These are phyloP conservation scores for Rickenella mellea DNA, from an alignment of 768 basidiomycete genomes.

Conservation along the genomic window DNA sequence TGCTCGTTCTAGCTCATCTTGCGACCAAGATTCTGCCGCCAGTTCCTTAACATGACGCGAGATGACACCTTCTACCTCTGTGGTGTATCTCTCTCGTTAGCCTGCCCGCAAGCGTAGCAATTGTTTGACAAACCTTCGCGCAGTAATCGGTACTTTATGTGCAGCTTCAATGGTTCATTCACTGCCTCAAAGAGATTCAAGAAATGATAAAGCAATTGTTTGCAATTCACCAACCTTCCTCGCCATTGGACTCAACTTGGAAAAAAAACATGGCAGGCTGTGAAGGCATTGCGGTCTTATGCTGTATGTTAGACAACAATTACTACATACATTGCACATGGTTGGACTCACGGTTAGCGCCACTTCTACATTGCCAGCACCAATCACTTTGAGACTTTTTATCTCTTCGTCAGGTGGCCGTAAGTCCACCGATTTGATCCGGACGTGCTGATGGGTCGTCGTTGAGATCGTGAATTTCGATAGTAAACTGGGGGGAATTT, in stretches of 20 bases:
- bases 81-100: background rate
- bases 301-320: constrained; percentile 3
- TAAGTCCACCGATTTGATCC: constrained; percentile 54
- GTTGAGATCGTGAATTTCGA: constrained; percentile 88
- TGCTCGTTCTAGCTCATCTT: background rate
- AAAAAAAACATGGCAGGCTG: constrained; percentile 78
- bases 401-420: constrained; percentile 32
- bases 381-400: constrained; percentile 31
- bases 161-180: constrained; percentile 49
- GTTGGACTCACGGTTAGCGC: background rate
- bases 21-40: constrained; percentile 3
- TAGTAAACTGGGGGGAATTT: constrained; percentile 50
- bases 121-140: constrained; percentile 56
- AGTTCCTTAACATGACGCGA: constrained; percentile 6
- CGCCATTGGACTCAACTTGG: constrained; percentile 57
- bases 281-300: constrained; percentile 64
- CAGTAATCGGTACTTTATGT: constrained; percentile 69
- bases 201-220: background rate
- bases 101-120: background rate
- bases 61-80: constrained; percentile 64
- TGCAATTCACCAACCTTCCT: background rate
- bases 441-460: constrained; percentile 69
- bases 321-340: no score
- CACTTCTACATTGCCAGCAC: background rate
- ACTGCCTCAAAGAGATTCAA: constrained; percentile 27